These are phyloP conservation scores for Fusarium camptoceras DNA, from an alignment of 2,329 filamentous ascomycete species.

Conservation along the genomic window DNA sequence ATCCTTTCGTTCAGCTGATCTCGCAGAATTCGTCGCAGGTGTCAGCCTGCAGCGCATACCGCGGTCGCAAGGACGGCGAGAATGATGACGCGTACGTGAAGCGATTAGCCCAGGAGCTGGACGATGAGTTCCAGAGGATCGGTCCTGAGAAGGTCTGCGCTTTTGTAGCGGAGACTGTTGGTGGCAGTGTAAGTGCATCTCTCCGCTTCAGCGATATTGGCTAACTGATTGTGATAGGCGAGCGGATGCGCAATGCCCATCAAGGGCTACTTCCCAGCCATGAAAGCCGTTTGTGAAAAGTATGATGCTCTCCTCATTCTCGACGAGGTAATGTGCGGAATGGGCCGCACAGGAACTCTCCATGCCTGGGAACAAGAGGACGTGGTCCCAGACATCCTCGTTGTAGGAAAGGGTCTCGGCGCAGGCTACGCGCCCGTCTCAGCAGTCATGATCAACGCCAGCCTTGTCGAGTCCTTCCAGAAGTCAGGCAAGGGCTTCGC, in stretches of 20 bases:
- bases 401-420: slow-evolving; percentile 74
- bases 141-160: slow-evolving; percentile 61
- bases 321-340: slow-evolving; percentile 76
- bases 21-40: slow-evolving; percentile 27
- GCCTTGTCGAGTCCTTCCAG: slow-evolving; percentile 28
- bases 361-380: slow-evolving; percentile 74
- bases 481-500: slow-evolving; percentile 30
- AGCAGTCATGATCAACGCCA: slow-evolving; percentile 25
- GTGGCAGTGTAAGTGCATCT: slow-evolving; percentile 28
- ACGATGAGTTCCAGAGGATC: slow-evolving; percentile 59
- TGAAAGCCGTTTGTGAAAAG: slow-evolving; percentile 65
- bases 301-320: slow-evolving; percentile 67
- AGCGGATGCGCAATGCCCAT: slow-evolving; percentile 37
- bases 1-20: slow-evolving; percentile 34
- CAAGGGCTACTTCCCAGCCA: slow-evolving; percentile 64
- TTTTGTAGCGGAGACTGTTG: slow-evolving; percentile 63
- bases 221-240: slow-evolving; percentile 10
- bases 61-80: slow-evolving; percentile 4
- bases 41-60: slow-evolving; percentile 22
- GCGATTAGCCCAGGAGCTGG: slow-evolving; percentile 58
- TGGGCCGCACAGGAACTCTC: slow-evolving; percentile 70
- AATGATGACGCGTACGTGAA: slow-evolving; percentile 53
- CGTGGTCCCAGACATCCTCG: slow-evolving; percentile 70
- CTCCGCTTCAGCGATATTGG: not conserved
- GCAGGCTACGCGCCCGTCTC: slow-evolving; percentile 42